A percentile compares a stretch with the other conserved stretches of the same genome.
Evolutionary conservation across 2,329 filamentous ascomycete genomes (phyloP).

Genomic region (Ascochyta pisi): DNA sequence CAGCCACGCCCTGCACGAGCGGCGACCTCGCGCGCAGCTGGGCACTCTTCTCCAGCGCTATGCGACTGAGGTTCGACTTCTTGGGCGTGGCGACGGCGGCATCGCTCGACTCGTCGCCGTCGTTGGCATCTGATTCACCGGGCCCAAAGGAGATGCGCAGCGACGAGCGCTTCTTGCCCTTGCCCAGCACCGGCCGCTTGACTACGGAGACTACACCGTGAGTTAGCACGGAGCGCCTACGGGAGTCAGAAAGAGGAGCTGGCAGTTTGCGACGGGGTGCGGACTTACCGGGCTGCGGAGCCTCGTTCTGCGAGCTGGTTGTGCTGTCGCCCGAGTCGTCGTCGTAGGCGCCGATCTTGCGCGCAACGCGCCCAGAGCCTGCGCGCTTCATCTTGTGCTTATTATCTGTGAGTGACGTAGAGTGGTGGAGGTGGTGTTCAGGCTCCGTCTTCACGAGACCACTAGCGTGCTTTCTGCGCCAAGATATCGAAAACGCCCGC

Average conservation of each 20-base stretch:
- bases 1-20: constrained; percentile 59
- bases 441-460: constrained; percentile 15
- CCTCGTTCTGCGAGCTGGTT: constrained; percentile 39
- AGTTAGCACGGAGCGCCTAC: constrained; percentile 54
- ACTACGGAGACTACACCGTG: constrained; percentile 57
- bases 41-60: constrained; percentile 72
- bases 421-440: neutral
- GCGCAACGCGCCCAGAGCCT: constrained; percentile 70
- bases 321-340: constrained; percentile 52
- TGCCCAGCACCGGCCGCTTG: constrained; percentile 60
- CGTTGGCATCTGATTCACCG: constrained; percentile 59
- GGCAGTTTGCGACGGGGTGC: constrained; percentile 26
- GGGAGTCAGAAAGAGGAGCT: constrained; percentile 37
- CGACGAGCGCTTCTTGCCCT: constrained; percentile 73
- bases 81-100: constrained; percentile 67
- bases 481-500: constrained; percentile 28
- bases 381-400: constrained; percentile 61
- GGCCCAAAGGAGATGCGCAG: constrained; percentile 80
- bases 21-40: constrained; percentile 62
- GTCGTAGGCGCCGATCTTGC: constrained; percentile 77
- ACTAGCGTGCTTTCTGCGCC: constrained; percentile 20
- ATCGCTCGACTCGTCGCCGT: constrained; percentile 58
- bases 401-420: neutral
- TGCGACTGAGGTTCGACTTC: constrained; percentile 66
- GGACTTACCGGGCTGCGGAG: constrained; percentile 52